A percentile compares a stretch with the other conserved stretches of the same genome.
phyloP scores from a whole-genome alignment of 2,329 filamentous ascomycete species.

The Arthrobotrys iridis region DNA sequence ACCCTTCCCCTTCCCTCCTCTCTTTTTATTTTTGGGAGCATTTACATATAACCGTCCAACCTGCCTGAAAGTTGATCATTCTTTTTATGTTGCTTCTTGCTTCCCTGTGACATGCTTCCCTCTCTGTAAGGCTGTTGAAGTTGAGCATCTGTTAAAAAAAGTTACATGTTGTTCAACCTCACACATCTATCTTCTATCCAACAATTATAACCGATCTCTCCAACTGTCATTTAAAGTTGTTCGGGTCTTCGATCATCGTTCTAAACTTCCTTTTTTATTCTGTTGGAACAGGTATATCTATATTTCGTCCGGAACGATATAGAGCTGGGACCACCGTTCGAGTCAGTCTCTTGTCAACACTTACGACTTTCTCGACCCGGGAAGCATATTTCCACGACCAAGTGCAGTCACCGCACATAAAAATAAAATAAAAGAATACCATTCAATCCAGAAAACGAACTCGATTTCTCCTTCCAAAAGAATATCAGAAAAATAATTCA shows the following conservation, averaged over 20 bases:
- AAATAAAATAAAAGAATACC: neutral
- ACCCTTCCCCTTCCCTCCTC: neutral
- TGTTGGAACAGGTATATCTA: constrained; percentile 46
- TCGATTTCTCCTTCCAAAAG: constrained; percentile 33
- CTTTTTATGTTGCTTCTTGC: constrained; percentile 31
- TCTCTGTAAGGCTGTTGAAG: constrained; percentile 32
- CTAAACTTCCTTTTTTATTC: constrained; percentile 38
- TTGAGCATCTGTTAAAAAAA: constrained; percentile 31
- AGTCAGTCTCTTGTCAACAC: constrained; percentile 5
- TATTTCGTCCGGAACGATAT: constrained; percentile 55
- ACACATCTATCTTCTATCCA: constrained; percentile 4
- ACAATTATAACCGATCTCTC: constrained; percentile 4
- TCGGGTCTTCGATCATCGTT: constrained; percentile 37
- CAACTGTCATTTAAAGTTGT: constrained; percentile 20
- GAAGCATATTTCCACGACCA: constrained; percentile 33
- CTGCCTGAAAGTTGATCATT: constrained; percentile 25
- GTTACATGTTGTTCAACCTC: constrained; percentile 44
- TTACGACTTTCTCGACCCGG: constrained; percentile 19
- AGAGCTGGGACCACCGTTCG: constrained; percentile 14
- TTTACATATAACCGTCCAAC: constrained; percentile 52
- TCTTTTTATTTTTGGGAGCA: constrained; percentile 49
- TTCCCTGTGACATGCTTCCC: constrained; percentile 50
- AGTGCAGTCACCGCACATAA: constrained; percentile 32
- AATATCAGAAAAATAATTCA: constrained; percentile 55
- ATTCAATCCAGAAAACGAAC: constrained; percentile 52